phyloP scores from a whole-genome alignment of 331 rosid genomes.

The Dryas integrifolia region DNA sequence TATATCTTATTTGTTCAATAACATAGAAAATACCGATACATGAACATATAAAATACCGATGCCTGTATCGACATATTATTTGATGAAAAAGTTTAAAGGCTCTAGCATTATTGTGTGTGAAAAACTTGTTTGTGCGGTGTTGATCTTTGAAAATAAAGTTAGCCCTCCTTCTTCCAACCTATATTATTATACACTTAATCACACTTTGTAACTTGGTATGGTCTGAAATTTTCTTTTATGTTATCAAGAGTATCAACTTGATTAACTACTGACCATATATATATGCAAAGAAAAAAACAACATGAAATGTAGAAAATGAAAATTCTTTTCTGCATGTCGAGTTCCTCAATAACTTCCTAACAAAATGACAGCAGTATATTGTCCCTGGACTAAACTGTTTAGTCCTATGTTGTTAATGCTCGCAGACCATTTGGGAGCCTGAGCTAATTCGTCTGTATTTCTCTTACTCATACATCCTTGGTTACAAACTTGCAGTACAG shows the following conservation, averaged over 20 bases:
- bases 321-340: not conserved
- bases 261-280: not conserved
- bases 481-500: conserved; percentile 24
- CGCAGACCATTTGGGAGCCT: conserved; percentile 7
- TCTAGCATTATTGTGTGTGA: too few relatives aligned
- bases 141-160: too few relatives aligned
- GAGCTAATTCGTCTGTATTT: conserved; percentile 15
- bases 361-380: conserved; percentile 3
- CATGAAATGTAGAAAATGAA: not conserved
- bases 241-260: not conserved
- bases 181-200: too few relatives aligned
- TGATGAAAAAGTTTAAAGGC: too few relatives aligned
- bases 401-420: conserved; percentile 3
- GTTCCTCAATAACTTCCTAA: conserved; percentile 2
- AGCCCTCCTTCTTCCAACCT: too few relatives aligned
- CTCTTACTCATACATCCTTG: conserved; percentile 17
- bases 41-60: too few relatives aligned
- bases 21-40: too few relatives aligned
- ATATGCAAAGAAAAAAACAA: not conserved
- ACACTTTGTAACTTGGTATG: not conserved
- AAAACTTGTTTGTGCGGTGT: too few relatives aligned
- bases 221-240: not conserved
- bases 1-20: too few relatives aligned
- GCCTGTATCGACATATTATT: too few relatives aligned
- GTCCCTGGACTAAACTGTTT: not conserved